Percentiles rank a stretch among this genome's conserved stretches.
These are phyloP conservation scores for Davidsoniella australis DNA, from an alignment of 2,329 filamentous ascomycete genomes.

Conservation along the genomic window DNA sequence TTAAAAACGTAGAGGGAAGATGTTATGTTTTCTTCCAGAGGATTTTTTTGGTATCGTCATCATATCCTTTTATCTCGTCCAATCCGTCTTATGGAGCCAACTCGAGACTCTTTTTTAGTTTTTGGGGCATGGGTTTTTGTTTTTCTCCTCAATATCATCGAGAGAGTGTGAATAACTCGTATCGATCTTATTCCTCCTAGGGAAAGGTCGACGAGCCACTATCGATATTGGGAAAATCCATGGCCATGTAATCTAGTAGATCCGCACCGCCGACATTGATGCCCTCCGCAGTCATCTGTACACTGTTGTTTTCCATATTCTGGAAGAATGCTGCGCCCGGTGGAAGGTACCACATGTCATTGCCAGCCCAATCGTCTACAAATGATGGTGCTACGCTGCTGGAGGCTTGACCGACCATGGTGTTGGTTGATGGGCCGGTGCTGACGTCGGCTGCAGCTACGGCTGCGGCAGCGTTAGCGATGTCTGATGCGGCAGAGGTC, in stretches of 20 bases:
- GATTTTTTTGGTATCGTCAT: too few species aligned
- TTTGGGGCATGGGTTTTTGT: too few species aligned
- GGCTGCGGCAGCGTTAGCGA: not conserved
- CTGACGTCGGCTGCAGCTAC: not conserved
- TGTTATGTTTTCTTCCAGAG: too few species aligned
- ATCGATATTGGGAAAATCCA: slow-evolving; percentile 25
- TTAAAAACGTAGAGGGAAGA: too few species aligned
- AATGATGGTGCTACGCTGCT: not conserved
- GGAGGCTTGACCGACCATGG: not conserved
- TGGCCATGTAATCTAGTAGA: slow-evolving; percentile 50
- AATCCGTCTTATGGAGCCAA: too few species aligned
- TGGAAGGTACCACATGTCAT: slow-evolving; percentile 52
- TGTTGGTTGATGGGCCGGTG: not conserved
- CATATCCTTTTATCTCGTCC: not conserved
- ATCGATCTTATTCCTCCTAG: not conserved
- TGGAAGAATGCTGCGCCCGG: slow-evolving; percentile 47
- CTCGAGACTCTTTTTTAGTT: not conserved
- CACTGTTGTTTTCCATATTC: slow-evolving; percentile 41
- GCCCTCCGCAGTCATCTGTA: slow-evolving; percentile 50
- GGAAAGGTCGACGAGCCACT: not conserved
- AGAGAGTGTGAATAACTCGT: not conserved
- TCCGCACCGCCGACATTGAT: slow-evolving; percentile 51
- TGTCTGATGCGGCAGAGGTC: not conserved
- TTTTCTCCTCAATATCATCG: too few species aligned
- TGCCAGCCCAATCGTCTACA: slow-evolving; percentile 37